Percentiles rank a stretch among this genome's conserved stretches.
phyloP scores from a whole-genome alignment of 495 filamentous ascomycete species.

The Podospora pseudocomata region DNA sequence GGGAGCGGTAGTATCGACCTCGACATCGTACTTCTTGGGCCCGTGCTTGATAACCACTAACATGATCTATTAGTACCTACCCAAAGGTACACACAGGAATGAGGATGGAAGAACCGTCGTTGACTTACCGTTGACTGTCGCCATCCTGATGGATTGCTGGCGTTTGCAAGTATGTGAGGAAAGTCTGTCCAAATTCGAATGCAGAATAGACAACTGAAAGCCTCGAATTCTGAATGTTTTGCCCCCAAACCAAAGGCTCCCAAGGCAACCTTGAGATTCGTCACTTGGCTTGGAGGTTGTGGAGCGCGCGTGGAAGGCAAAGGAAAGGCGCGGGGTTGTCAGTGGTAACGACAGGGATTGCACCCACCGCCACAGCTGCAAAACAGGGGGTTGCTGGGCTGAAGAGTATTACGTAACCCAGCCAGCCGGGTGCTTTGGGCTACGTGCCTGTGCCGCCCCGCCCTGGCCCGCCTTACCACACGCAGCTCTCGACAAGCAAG shows the following conservation, averaged over 20 bases:
- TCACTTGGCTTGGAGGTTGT: slow-evolving; percentile 24
- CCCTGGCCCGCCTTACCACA: neutral
- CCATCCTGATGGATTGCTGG: slow-evolving; percentile 20
- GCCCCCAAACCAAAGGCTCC: neutral
- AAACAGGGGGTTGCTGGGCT: slow-evolving; percentile 1
- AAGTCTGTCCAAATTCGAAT: neutral
- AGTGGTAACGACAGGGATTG: slow-evolving; percentile 3
- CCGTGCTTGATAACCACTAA: slow-evolving; percentile 90
- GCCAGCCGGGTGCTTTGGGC: neutral
- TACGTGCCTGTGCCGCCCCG: neutral
- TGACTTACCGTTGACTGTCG: slow-evolving; percentile 28
- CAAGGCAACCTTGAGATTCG: slow-evolving; percentile 19
- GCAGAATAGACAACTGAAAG: neutral
- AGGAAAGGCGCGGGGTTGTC: slow-evolving; percentile 20
- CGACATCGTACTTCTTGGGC: slow-evolving; percentile 90
- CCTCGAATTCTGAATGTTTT: neutral
- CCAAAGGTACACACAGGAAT: neutral
- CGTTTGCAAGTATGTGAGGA: neutral
- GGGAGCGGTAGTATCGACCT: slow-evolving; percentile 76
- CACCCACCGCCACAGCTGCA: neutral
- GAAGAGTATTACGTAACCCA: slow-evolving; percentile 20
- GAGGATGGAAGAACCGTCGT: neutral
- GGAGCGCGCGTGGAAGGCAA: slow-evolving; percentile 21
- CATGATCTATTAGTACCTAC: neutral
- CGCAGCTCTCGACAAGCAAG: slow-evolving; percentile 3